Evolutionary conservation across 140 eudicot genomes (phyloP).

Genomic region (Stevia rebaudiana): DNA sequence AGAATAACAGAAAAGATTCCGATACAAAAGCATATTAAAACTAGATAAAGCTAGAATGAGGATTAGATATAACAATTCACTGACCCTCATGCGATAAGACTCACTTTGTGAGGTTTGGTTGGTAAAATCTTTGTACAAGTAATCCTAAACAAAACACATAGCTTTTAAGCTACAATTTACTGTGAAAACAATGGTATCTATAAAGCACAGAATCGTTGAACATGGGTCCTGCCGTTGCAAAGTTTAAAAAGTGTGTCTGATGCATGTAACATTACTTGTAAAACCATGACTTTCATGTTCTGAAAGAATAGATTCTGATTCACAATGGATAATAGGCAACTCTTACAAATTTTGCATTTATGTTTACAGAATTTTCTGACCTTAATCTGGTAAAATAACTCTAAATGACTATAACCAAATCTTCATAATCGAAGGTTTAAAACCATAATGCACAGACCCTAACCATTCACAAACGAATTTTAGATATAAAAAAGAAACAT

Average conservation of each 20-base stretch:
- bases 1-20: too few species aligned
- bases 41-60: too few species aligned
- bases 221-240: not conserved
- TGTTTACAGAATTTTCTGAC: not conserved
- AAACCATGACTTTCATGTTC: not conserved
- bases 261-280: not conserved
- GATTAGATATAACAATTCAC: too few species aligned
- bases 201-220: not conserved
- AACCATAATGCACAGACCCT: not conserved
- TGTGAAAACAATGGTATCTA: not conserved
- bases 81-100: too few species aligned
- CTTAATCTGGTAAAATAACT: not conserved
- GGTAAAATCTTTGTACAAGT: too few species aligned
- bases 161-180: not conserved
- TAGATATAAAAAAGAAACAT: slow-evolving; percentile 6
- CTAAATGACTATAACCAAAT: not conserved
- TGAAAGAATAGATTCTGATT: not conserved
- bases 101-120: too few species aligned
- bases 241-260: not conserved
- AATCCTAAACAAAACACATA: too few species aligned
- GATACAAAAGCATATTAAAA: too few species aligned
- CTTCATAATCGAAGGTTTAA: not conserved
- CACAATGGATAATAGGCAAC: not conserved
- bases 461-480: not conserved
- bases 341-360: slow-evolving; percentile 2